These are phyloP conservation scores for Scedosporium minutisporum DNA, from an alignment of 2,329 filamentous ascomycete genomes.

Conservation along the genomic window DNA sequence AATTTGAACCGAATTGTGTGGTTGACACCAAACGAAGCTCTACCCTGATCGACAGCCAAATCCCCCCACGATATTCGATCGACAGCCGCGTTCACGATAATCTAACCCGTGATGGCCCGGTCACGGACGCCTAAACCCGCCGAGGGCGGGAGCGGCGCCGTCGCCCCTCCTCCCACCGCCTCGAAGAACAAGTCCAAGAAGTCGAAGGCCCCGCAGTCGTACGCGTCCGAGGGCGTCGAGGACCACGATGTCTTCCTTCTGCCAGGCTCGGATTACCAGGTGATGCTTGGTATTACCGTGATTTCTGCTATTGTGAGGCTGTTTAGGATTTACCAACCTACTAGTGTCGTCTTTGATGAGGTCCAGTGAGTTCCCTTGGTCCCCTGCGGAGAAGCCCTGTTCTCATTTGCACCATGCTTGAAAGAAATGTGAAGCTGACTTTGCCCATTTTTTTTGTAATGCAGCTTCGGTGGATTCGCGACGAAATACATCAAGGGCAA, in stretches of 20 bases:
- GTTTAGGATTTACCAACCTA: slow-evolving; percentile 93
- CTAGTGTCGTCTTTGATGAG: slow-evolving; percentile 96
- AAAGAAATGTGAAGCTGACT: background rate
- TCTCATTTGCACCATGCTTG: background rate
- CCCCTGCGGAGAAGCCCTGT: background rate
- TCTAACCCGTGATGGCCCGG: background rate
- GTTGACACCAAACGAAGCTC: background rate
- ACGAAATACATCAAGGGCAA: slow-evolving; percentile 98
- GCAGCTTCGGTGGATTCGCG: slow-evolving; percentile 92
- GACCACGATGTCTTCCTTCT: slow-evolving; percentile 91
- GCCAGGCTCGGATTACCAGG: slow-evolving; percentile 71
- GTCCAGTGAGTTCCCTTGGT: slow-evolving; percentile 66
- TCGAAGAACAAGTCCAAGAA: slow-evolving; percentile 30
- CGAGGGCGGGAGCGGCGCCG: background rate
- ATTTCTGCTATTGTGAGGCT: slow-evolving; percentile 72
- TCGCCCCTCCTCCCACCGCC: background rate
- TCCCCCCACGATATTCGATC: background rate
- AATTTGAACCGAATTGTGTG: background rate
- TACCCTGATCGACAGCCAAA: too few relatives aligned
- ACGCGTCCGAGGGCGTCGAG: slow-evolving; percentile 68
- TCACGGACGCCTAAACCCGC: slow-evolving; percentile 4
- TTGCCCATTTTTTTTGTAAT: slow-evolving; percentile 4
- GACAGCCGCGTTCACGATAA: background rate
- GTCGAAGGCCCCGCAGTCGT: slow-evolving; percentile 36
- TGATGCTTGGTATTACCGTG: slow-evolving; percentile 62